Base-by-base conservation (phyloP, 495 filamentous ascomycete genomes). In the Penicillium waksmanii region DNA sequence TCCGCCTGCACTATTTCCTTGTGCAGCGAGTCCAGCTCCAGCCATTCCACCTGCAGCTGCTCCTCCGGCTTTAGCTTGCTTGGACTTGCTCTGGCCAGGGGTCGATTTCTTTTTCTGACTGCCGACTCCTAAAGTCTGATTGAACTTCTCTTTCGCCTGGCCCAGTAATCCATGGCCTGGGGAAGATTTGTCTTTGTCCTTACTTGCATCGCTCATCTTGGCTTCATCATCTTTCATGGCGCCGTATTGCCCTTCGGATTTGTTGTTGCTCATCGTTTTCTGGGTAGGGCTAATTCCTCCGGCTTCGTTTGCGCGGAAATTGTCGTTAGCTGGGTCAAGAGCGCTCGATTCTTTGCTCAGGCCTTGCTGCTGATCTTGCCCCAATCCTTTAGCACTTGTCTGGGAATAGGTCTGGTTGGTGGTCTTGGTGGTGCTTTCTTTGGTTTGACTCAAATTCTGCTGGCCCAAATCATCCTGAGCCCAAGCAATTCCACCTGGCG, bases 111-210 rank as follows among this genome's bases (percentile, higher is more conserved):
- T 27, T 27, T 13, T 48, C 46, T 48, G 46, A 3, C 46, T 48
- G 15, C 19, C 23, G 19, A 19, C 46, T 15, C 46, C 46, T 2
- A 12, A 12, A 11, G 46, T 48, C 5, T 48, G 46, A 15, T 27
- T 48, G 46, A 48, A 48, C 15, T 27, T 48, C 11, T 48, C 46
- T 31, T n/a, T 48, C 3, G 46, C 46, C 15, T 48, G 46, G n/a
- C 21, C 23, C 46, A 48, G 6, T 7, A 48, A 10, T 12, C 46
- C 46, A 12, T 27, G 46, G 5, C 21, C n/a, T 27, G 21, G 10
- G 11, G 19, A 10, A 27, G 46, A 27, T 9, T 48, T 48, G 18
- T 48, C 46, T 23, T 23, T 27, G 19, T n/a, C 23, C 21, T 48
- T 48, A 19, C 13, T 48, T 10, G 46, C 8, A 48, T 27, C 10